Conservation (phyloP, 2,329 filamentous ascomycete species). For the Teratosphaeria viscida region DNA sequence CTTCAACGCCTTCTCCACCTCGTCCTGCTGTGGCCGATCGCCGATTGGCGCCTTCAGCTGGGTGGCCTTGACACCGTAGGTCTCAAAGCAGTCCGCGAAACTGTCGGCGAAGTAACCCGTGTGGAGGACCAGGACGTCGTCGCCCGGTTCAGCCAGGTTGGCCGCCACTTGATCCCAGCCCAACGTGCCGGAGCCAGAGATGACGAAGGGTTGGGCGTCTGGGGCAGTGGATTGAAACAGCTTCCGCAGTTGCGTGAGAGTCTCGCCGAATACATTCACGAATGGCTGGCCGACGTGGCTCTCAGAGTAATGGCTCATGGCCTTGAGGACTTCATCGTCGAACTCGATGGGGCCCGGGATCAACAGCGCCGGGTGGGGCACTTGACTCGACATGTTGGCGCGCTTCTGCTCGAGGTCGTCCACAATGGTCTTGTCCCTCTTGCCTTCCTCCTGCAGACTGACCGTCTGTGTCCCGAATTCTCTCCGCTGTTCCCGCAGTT, state of each 20-base stretch:
- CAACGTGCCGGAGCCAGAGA: constrained; percentile 88
- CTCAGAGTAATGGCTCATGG: constrained; percentile 94
- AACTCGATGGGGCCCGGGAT: constrained; percentile 98
- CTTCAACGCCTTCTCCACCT: constrained; percentile 79
- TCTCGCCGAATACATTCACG: constrained; percentile 83
- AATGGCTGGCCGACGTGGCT: constrained; percentile 87
- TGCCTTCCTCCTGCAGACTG: constrained; percentile 17
- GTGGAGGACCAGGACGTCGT: constrained; percentile 85
- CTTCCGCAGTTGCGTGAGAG: constrained; percentile 75
- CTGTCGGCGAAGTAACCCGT: constrained; percentile 96
- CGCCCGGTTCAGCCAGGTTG: constrained; percentile 80
- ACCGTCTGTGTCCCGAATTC: constrained; percentile 16
- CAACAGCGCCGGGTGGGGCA: constrained; percentile 63
- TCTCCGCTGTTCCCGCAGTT: constrained; percentile 14
- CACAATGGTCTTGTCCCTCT: constrained; percentile 11
- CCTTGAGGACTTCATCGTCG: constrained; percentile 88
- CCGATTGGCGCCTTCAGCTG: constrained; percentile 85
- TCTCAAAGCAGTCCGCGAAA: constrained; percentile 83
- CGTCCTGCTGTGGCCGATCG: constrained; percentile 70
- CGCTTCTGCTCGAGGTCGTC: constrained; percentile 5
- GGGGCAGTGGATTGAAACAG: constrained; percentile 86
- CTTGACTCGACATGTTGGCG: constrained; percentile 46
- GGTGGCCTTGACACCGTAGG: constrained; percentile 82
- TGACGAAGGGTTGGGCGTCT: constrained; percentile 77
- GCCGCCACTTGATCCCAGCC: constrained; percentile 96